phyloP scores from a whole-genome alignment of 768 basidiomycete genomes.

The Galerina marginata region DNA sequence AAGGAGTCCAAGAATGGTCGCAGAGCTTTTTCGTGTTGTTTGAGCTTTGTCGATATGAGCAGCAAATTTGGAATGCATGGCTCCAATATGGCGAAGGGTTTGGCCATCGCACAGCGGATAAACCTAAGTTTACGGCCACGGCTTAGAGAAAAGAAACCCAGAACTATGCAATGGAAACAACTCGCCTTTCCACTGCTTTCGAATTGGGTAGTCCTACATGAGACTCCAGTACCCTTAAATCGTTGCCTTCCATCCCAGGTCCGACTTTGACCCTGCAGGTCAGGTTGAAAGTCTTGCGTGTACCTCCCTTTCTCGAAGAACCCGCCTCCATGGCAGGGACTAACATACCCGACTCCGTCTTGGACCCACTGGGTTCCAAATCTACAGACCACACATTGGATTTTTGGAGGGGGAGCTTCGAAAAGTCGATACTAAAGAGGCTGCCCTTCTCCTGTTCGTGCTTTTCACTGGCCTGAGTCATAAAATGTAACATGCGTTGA shows the following conservation, averaged over 20 bases:
- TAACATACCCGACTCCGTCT: not conserved
- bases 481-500: too few relatives aligned
- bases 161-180: not conserved
- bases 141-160: not conserved
- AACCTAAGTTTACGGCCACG: constrained; percentile 9
- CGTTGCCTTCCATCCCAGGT: not conserved
- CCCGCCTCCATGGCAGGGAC: not conserved
- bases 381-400: not conserved
- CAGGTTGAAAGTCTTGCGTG: not conserved
- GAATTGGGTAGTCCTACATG: not conserved
- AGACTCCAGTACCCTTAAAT: not conserved
- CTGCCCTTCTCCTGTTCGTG: too few relatives aligned
- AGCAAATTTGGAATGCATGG: constrained; percentile 17
- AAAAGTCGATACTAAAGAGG: too few relatives aligned
- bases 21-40: constrained; percentile 13
- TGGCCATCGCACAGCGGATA: constrained; percentile 17
- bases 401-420: too few relatives aligned
- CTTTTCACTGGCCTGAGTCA: too few relatives aligned
- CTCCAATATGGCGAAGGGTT: constrained; percentile 15
- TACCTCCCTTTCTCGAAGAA: not conserved
- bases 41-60: constrained; percentile 18
- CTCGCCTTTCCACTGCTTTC: not conserved
- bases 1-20: constrained; percentile 23
- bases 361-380: not conserved
- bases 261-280: not conserved